phyloP scores from a whole-genome alignment of 148 eudicot genomes.

The Fagopyrum tataricum region DNA sequence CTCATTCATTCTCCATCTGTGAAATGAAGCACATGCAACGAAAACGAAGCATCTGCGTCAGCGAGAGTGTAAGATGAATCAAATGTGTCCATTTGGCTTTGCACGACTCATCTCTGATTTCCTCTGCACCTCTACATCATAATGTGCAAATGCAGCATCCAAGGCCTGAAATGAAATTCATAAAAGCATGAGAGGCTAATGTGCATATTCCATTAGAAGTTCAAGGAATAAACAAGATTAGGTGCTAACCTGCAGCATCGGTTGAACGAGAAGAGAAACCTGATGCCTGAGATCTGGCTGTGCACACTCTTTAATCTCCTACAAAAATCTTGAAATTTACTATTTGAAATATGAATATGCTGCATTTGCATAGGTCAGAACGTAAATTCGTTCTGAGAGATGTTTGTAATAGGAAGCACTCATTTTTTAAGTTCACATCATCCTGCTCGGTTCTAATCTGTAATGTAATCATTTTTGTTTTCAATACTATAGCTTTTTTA shows the following conservation, averaged over 20 bases:
- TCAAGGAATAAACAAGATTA: neutral
- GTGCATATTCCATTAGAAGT: neutral
- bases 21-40: neutral
- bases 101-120: slow-evolving; percentile 49
- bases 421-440: neutral
- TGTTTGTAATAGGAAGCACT: neutral
- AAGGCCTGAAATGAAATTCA: slow-evolving; percentile 47
- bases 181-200: neutral
- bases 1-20: neutral
- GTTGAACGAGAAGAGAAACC: slow-evolving; percentile 84
- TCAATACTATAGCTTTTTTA: neutral
- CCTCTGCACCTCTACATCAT: slow-evolving; percentile 67
- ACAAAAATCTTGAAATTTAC: neutral
- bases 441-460: neutral
- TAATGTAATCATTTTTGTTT: neutral
- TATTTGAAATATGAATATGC: neutral
- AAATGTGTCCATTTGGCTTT: slow-evolving; percentile 47
- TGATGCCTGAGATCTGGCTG: slow-evolving; percentile 84
- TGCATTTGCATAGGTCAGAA: neutral
- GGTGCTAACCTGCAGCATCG: slow-evolving; percentile 45
- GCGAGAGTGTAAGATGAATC: neutral
- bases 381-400: neutral
- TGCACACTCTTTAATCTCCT: slow-evolving; percentile 74
- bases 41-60: neutral
- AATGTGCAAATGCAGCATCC: slow-evolving; percentile 91